These are phyloP conservation scores for Cephalotrichum gorgonifer DNA, from an alignment of 2,329 filamentous ascomycete genomes.

Conservation along the genomic window DNA sequence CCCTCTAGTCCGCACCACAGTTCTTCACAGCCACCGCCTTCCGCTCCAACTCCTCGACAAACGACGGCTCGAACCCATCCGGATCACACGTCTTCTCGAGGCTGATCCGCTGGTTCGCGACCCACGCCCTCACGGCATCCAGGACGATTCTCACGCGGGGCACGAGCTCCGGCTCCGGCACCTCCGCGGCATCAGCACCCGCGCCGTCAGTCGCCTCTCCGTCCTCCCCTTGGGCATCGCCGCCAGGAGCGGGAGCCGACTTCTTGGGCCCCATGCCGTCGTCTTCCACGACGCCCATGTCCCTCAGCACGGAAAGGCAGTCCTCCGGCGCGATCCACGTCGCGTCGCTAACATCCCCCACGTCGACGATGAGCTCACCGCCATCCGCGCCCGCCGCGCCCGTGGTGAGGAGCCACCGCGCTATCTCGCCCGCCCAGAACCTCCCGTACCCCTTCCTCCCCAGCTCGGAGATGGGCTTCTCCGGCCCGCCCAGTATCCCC, in stretches of 20 bases:
- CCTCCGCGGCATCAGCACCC: too few relatives aligned
- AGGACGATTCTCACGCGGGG: conserved; percentile 42
- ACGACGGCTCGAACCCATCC: conserved; percentile 62
- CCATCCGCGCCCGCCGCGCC: conserved; percentile 7
- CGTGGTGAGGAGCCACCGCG: conserved; percentile 48
- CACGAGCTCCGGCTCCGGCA: conserved; percentile 17
- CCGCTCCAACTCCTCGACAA: conserved; percentile 37
- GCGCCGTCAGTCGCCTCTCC: background rate
- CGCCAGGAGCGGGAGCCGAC: conserved; percentile 8
- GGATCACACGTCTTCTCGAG: conserved; percentile 60
- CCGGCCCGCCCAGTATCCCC: conserved; percentile 76
- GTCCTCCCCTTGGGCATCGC: conserved; percentile 14
- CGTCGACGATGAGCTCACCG: conserved; percentile 43
- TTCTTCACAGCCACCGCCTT: conserved; percentile 4
- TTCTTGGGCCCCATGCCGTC: conserved; percentile 32
- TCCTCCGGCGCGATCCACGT: conserved; percentile 85
- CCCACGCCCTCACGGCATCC: conserved; percentile 54
- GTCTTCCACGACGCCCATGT: conserved; percentile 65
- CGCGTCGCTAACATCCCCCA: conserved; percentile 61
- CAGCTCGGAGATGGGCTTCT: conserved; percentile 83
- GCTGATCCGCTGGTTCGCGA: conserved; percentile 48
- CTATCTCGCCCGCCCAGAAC: conserved; percentile 81
- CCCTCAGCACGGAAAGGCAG: conserved; percentile 64
- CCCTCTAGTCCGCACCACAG: background rate
- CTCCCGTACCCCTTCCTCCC: conserved; percentile 73